phyloP scores from a whole-genome alignment of 169 alveolate species.

The Eimeria maxima region DNA sequence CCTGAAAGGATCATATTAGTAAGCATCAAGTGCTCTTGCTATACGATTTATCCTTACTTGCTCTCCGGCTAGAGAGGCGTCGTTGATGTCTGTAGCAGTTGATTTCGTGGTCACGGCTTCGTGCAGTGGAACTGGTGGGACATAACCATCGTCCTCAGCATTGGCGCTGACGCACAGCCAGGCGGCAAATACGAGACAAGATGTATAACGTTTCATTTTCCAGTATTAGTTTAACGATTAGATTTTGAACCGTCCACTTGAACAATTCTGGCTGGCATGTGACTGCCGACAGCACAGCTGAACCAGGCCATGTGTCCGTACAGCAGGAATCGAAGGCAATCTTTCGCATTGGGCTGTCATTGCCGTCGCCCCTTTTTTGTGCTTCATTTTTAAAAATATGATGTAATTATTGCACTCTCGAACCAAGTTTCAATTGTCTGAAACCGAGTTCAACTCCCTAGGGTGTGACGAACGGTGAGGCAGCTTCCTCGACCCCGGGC shows the following conservation, averaged over 20 bases:
- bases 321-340: conserved; percentile 59
- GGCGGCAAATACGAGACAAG: conserved; percentile 68
- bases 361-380: background rate
- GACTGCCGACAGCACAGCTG: background rate
- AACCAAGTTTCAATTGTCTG: conserved; percentile 6
- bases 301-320: conserved; percentile 68
- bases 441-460: background rate
- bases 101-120: conserved; percentile 69
- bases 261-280: conserved; percentile 75
- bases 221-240: conserved; percentile 16
- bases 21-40: background rate
- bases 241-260: background rate
- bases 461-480: background rate
- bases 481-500: conserved; percentile 18
- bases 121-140: conserved; percentile 66
- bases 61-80: conserved; percentile 54
- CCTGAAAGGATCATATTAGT: background rate
- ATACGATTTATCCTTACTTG: background rate
- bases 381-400: background rate
- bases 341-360: background rate
- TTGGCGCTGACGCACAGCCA: conserved; percentile 74
- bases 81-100: conserved; percentile 68
- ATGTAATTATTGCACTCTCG: background rate
- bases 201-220: conserved; percentile 72
- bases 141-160: conserved; percentile 57